phyloP scores from a whole-genome alignment of 805 yeast genomes.

The Kuraishia piskuri region DNA sequence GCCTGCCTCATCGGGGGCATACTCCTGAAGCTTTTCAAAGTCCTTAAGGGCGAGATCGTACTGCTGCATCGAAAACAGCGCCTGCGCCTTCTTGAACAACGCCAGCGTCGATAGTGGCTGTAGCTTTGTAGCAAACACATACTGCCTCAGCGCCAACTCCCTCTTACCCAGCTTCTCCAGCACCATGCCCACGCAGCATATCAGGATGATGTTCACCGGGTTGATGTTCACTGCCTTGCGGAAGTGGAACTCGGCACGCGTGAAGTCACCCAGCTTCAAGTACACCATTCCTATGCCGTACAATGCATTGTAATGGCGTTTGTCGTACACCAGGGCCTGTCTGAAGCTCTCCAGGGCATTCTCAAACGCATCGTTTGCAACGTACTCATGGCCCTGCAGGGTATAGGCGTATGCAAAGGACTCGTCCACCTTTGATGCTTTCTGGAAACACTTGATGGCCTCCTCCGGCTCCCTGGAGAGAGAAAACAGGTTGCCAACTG shows the following conservation, averaged over 20 bases:
- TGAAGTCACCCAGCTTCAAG: slow-evolving; percentile 76
- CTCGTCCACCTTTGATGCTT: slow-evolving; percentile 63
- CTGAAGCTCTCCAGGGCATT: slow-evolving; percentile 80
- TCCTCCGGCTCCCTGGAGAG: slow-evolving; percentile 78
- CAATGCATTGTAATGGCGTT: slow-evolving; percentile 86
- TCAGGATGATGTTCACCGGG: slow-evolving; percentile 80
- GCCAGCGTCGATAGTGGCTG: slow-evolving; percentile 86
- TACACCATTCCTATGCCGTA: slow-evolving; percentile 95
- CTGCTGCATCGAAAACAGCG: slow-evolving; percentile 61
- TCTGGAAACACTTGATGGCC: slow-evolving; percentile 79
- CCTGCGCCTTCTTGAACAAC: slow-evolving; percentile 80
- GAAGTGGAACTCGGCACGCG: slow-evolving; percentile 79
- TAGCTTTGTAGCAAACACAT: slow-evolving; percentile 71
- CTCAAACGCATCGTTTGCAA: slow-evolving; percentile 84
- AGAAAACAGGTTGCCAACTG: slow-evolving; percentile 83
- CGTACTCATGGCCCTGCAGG: slow-evolving; percentile 86
- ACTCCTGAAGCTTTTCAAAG: slow-evolving; percentile 59
- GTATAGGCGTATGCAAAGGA: slow-evolving; percentile 84
- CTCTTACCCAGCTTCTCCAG: slow-evolving; percentile 65
- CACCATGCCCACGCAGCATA: slow-evolving; percentile 93
- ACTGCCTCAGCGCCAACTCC: slow-evolving; percentile 71
- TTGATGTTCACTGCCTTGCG: slow-evolving; percentile 82
- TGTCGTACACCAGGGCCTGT: slow-evolving; percentile 65
- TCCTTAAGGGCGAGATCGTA: slow-evolving; percentile 66
- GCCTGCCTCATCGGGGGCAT: slow-evolving; percentile 92